These are phyloP conservation scores for Pontederia crassipes DNA, from an alignment of 176 grass and related monocot species.

Conservation along the genomic window DNA sequence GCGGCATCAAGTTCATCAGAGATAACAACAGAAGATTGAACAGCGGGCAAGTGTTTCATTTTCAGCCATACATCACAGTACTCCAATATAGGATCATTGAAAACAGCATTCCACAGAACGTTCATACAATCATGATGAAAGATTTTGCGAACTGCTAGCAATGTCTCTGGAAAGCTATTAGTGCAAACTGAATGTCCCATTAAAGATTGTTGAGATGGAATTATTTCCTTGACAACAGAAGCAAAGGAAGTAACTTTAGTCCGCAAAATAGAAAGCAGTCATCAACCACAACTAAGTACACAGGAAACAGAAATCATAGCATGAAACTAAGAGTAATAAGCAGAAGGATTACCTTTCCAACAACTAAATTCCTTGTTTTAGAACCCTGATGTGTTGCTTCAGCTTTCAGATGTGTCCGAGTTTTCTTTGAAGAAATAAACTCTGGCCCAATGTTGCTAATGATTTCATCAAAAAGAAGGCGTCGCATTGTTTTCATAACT, in stretches of 20 bases:
- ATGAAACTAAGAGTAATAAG: constrained; percentile 5
- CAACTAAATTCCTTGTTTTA: constrained; percentile 36
- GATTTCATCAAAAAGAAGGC: constrained; percentile 71
- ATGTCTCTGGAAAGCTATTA: constrained; percentile 36
- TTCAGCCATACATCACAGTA: constrained; percentile 57
- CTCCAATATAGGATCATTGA: constrained; percentile 50
- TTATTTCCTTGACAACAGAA: constrained; percentile 11
- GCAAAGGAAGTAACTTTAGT: constrained; percentile 11
- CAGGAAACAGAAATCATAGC: background rate
- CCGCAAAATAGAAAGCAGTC: constrained; percentile 19
- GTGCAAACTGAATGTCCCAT: constrained; percentile 13
- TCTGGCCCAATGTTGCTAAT: constrained; percentile 68
- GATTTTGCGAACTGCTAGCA: constrained; percentile 40
- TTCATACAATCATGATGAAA: constrained; percentile 75
- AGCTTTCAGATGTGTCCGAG: constrained; percentile 35
- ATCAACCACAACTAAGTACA: constrained; percentile 18
- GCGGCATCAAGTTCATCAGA: constrained; percentile 23
- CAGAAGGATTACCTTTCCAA: background rate
- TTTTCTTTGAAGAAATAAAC: constrained; percentile 50
- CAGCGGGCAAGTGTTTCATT: constrained; percentile 28
- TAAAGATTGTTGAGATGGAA: constrained; percentile 10
- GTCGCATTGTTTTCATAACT: constrained; percentile 88
- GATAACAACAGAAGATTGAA: constrained; percentile 9
- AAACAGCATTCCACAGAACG: constrained; percentile 46
- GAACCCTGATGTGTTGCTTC: constrained; percentile 30